phyloP scores from a whole-genome alignment of 1,284 basidiomycete species.

The Lignosus rhinocerotis region DNA sequence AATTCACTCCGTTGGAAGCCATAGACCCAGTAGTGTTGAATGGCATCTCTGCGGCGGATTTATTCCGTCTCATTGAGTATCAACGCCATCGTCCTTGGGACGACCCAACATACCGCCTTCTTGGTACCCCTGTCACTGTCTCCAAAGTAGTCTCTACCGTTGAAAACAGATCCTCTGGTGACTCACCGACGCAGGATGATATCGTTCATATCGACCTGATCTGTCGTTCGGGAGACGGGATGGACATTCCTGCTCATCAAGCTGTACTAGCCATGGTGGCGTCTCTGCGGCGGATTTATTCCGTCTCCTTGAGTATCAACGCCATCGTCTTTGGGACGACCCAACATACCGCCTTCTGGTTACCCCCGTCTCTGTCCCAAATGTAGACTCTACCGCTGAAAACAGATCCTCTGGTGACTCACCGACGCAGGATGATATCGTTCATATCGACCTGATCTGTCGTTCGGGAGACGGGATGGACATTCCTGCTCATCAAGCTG shows the following conservation, averaged over 20 bases:
- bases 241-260: conserved; percentile 14
- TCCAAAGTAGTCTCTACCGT: no score
- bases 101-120: no score
- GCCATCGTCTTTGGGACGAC: no score
- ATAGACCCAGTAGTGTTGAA: not conserved
- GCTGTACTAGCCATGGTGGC: conserved; percentile 6
- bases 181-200: not conserved
- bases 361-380: no score
- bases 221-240: conserved; percentile 25
- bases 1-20: not conserved
- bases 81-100: no score
- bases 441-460: conserved; percentile 8
- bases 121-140: no score
- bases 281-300: conserved; percentile 4
- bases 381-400: no score
- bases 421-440: not conserved
- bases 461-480: conserved; percentile 25
- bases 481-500: conserved; percentile 12
- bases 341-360: no score
- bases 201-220: conserved; percentile 4
- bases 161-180: no score
- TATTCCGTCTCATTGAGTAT: no score
- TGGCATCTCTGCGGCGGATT: conserved; percentile 8
- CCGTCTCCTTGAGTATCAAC: no score
- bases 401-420: no score